A percentile compares a stretch with the other conserved stretches of the same genome.
These are phyloP conservation scores for Luvunga scandens DNA, from an alignment of 345 rosid genomes.

Conservation along the genomic window DNA sequence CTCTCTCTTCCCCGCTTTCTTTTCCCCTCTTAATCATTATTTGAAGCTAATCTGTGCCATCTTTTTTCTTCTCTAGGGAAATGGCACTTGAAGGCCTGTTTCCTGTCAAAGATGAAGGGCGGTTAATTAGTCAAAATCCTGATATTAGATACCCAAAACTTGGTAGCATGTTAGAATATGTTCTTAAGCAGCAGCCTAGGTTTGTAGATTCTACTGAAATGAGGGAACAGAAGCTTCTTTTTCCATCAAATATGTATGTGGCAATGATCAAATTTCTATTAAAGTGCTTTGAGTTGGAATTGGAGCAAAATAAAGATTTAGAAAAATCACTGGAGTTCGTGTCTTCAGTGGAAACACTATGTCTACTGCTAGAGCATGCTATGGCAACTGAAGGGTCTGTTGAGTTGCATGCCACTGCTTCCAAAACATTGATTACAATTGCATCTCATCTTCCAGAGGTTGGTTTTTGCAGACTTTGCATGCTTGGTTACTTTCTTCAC, in stretches of 20 bases:
- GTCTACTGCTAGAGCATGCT: conserved; percentile 80
- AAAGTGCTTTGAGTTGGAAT: conserved; percentile 79
- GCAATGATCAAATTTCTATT: conserved; percentile 77
- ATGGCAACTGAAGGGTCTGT: conserved; percentile 77
- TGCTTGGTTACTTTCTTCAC: conserved; percentile 10
- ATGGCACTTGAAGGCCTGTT: conserved; percentile 86
- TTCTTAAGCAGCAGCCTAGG: conserved; percentile 73
- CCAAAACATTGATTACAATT: conserved; percentile 67
- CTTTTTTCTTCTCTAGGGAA: conserved; percentile 49
- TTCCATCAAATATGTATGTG: conserved; percentile 67
- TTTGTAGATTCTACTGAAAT: conserved; percentile 63
- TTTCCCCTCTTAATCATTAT: conserved; percentile 14
- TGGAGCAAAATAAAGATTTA: conserved; percentile 49
- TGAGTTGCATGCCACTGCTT: conserved; percentile 85
- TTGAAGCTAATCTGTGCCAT: not conserved
- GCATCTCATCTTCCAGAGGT: conserved; percentile 87
- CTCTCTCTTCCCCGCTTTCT: not conserved
- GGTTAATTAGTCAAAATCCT: conserved; percentile 35
- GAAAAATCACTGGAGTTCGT: conserved; percentile 58
- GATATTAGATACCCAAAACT: conserved; percentile 63
- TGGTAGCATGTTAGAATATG: conserved; percentile 67
- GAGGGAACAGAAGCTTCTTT: conserved; percentile 74
- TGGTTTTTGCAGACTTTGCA: conserved; percentile 10
- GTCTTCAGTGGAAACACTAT: conserved; percentile 63
- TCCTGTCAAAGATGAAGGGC: conserved; percentile 55